Percentiles rank a stretch among this genome's conserved stretches.
phyloP scores from a whole-genome alignment of 2,329 filamentous ascomycete species.

The Nannizziopsis arthrosporioides region DNA sequence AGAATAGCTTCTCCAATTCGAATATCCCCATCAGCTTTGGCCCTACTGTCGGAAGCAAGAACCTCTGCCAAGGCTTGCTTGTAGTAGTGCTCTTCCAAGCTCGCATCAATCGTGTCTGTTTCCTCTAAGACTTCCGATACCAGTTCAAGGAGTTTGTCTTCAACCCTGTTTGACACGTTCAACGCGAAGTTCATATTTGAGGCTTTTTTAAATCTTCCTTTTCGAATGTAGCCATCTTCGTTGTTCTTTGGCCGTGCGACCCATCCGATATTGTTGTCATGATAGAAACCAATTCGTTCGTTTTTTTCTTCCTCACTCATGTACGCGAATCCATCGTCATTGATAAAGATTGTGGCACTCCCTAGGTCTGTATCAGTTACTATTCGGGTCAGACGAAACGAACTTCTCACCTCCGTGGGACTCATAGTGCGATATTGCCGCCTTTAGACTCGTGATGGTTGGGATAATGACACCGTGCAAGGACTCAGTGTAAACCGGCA shows the following conservation, averaged over 20 bases:
- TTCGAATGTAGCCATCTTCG: slow-evolving; percentile 41
- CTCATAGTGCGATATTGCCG: slow-evolving; percentile 49
- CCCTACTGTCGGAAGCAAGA: slow-evolving; percentile 40
- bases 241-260: slow-evolving; percentile 41
- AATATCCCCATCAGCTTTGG: slow-evolving; percentile 69
- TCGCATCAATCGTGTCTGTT: slow-evolving; percentile 22
- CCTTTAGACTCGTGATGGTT: slow-evolving; percentile 45
- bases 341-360: slow-evolving; percentile 29
- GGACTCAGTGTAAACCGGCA: slow-evolving; percentile 80
- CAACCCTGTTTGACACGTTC: slow-evolving; percentile 49
- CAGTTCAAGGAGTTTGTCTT: slow-evolving; percentile 42
- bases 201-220: slow-evolving; percentile 60
- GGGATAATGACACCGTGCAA: slow-evolving; percentile 54
- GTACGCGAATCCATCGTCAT: slow-evolving; percentile 32
- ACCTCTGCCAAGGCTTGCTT: slow-evolving; percentile 32
- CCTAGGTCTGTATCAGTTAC: slow-evolving; percentile 14
- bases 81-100: slow-evolving; percentile 36
- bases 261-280: slow-evolving; percentile 42
- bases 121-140: slow-evolving; percentile 10
- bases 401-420: slow-evolving; percentile 29
- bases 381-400: background rate
- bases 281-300: slow-evolving; percentile 38
- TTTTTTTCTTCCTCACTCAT: slow-evolving; percentile 34
- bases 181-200: slow-evolving; percentile 67
- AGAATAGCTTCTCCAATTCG: slow-evolving; percentile 70